A percentile compares a stretch with the other conserved stretches of the same genome.
Conservation (phyloP, 2,329 filamentous ascomycete species). For the Cladosporium sp. region DNA sequence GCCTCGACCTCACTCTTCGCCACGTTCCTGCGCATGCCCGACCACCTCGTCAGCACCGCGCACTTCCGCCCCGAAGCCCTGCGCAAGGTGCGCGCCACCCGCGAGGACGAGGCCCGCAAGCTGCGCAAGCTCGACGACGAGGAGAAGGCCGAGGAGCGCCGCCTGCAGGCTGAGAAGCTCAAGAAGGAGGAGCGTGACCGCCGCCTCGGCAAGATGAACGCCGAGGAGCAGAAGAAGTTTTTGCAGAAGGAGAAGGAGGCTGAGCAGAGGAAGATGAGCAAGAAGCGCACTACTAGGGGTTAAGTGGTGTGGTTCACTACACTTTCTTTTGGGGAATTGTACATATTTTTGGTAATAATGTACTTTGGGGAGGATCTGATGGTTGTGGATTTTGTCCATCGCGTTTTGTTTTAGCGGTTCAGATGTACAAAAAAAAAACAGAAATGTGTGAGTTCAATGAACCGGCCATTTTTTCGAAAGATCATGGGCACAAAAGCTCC, state of each 20-base stretch:
- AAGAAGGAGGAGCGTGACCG: slow-evolving; percentile 75
- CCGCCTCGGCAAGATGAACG: slow-evolving; percentile 72
- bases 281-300: slow-evolving; percentile 61
- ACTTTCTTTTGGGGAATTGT: neutral
- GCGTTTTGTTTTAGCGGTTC: neutral
- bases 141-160: slow-evolving; percentile 64
- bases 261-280: slow-evolving; percentile 61
- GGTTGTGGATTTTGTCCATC: neutral
- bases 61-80: slow-evolving; percentile 88
- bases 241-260: slow-evolving; percentile 85
- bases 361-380: neutral
- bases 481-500: neutral
- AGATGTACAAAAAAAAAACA: neutral
- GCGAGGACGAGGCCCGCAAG: slow-evolving; percentile 77
- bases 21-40: slow-evolving; percentile 78
- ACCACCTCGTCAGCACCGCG: slow-evolving; percentile 72
- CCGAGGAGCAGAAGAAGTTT: slow-evolving; percentile 55
- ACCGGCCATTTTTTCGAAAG: neutral
- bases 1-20: slow-evolving; percentile 74
- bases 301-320: slow-evolving; percentile 25
- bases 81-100: slow-evolving; percentile 77
- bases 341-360: neutral
- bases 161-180: slow-evolving; percentile 59
- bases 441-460: neutral
- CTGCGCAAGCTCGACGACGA: slow-evolving; percentile 78